These are phyloP conservation scores for Plectosphaerella plurivora DNA, from an alignment of 2,329 filamentous ascomycete genomes.

Conservation along the genomic window DNA sequence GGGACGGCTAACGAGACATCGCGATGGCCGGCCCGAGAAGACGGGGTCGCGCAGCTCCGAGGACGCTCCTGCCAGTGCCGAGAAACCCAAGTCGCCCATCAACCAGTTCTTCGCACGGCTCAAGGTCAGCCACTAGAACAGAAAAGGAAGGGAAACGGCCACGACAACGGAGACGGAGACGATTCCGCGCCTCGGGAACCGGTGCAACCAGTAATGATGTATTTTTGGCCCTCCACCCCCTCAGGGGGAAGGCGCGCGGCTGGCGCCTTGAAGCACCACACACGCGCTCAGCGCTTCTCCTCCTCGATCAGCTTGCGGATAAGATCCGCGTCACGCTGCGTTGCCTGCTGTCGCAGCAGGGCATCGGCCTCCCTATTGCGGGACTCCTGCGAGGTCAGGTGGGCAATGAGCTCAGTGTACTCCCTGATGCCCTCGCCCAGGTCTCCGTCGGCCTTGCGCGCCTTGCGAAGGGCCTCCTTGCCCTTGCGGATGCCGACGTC, in stretches of 20 bases:
- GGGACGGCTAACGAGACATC: slow-evolving; percentile 26
- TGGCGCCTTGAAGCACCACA: not conserved
- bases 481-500: slow-evolving; percentile 55
- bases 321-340: slow-evolving; percentile 41
- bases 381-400: slow-evolving; percentile 36
- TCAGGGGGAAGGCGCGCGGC: not conserved
- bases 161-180: not conserved
- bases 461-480: slow-evolving; percentile 46
- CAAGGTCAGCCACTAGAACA: slow-evolving; percentile 17
- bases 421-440: slow-evolving; percentile 57
- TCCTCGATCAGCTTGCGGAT: slow-evolving; percentile 45
- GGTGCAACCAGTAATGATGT: no score
- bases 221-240: no score
- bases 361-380: slow-evolving; percentile 24
- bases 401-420: slow-evolving; percentile 53
- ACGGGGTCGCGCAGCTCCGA: slow-evolving; percentile 7
- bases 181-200: not conserved
- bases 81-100: slow-evolving; percentile 20
- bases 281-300: slow-evolving; percentile 26
- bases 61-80: slow-evolving; percentile 11
- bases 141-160: not conserved
- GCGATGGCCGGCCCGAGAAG: slow-evolving; percentile 18
- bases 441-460: slow-evolving; percentile 44
- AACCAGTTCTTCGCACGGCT: slow-evolving; percentile 38
- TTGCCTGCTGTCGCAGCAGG: slow-evolving; percentile 38